phyloP scores from a whole-genome alignment of 805 yeast species.

The Schizosaccharomyces cryophilus region DNA sequence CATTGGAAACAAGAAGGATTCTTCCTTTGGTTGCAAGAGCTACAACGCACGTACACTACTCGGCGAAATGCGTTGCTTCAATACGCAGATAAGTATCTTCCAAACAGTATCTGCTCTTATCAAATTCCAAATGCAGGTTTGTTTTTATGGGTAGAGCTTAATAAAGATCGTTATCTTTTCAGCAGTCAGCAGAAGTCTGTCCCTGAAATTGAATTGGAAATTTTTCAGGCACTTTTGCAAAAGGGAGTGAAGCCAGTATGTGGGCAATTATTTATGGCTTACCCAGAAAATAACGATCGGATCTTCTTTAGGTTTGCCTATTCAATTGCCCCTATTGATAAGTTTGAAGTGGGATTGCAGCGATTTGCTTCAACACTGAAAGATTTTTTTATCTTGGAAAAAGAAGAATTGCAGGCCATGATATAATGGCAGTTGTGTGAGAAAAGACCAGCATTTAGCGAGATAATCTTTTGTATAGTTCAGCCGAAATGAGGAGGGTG shows the following conservation, averaged over 20 bases:
- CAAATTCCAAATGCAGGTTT: constrained; percentile 27
- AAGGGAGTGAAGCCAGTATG: neutral
- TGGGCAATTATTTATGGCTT: neutral
- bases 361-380: neutral
- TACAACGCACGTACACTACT: constrained; percentile 48
- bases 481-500: too few relatives aligned
- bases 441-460: too few relatives aligned
- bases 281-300: neutral
- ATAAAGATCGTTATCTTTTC: constrained; percentile 15
- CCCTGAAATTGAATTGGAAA: neutral
- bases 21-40: constrained; percentile 58
- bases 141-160: constrained; percentile 28
- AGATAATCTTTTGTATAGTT: too few relatives aligned
- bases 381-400: neutral
- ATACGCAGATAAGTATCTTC: constrained; percentile 36
- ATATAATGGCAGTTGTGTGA: too few relatives aligned
- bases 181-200: neutral
- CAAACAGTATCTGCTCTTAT: constrained; percentile 16
- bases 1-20: neutral
- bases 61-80: constrained; percentile 76
- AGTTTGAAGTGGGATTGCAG: neutral
- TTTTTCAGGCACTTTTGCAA: neutral
- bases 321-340: neutral
- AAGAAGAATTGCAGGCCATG: too few relatives aligned
- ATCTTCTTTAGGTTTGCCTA: neutral